Evolutionary conservation across 441 rosid species (phyloP).

Genomic region (Isatis lusitanica): DNA sequence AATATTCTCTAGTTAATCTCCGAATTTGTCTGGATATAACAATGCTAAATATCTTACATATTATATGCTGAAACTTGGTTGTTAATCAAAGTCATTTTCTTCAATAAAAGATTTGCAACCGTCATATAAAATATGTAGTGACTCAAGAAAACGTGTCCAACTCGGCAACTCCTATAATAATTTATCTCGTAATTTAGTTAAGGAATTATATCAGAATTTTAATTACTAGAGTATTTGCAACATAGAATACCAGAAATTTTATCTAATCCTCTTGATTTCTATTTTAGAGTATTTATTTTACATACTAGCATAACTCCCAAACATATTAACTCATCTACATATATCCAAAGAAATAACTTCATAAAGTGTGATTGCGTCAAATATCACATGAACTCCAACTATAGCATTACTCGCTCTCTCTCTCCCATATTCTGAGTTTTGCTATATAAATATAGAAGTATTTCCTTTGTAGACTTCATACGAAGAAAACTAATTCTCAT

Average conservation of each 20-base stretch:
- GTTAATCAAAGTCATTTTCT: neutral
- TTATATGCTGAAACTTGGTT: neutral
- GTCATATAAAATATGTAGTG: neutral
- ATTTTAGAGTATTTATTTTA: neutral
- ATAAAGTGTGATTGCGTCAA: neutral
- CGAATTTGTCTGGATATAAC: neutral
- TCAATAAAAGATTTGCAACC: neutral
- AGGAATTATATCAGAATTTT: neutral
- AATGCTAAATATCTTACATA: neutral
- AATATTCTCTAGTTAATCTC: neutral
- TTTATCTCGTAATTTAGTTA: neutral
- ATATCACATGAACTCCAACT: constrained; percentile 11
- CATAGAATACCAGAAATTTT: neutral
- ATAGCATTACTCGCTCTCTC: constrained; percentile 5
- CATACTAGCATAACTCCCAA: neutral
- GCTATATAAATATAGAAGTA: too few relatives aligned
- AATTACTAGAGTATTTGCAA: neutral
- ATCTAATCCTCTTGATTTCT: neutral
- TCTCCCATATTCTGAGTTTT: too few relatives aligned
- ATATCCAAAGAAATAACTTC: constrained; percentile 11
- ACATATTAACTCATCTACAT: constrained; percentile 8
- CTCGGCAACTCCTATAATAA: neutral
- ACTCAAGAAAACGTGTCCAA: neutral
- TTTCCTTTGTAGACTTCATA: too few relatives aligned
- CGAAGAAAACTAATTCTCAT: neutral